These are phyloP conservation scores for Phytophthora vignae DNA, from an alignment of 352 stramenopile genomes.

Conservation along the genomic window DNA sequence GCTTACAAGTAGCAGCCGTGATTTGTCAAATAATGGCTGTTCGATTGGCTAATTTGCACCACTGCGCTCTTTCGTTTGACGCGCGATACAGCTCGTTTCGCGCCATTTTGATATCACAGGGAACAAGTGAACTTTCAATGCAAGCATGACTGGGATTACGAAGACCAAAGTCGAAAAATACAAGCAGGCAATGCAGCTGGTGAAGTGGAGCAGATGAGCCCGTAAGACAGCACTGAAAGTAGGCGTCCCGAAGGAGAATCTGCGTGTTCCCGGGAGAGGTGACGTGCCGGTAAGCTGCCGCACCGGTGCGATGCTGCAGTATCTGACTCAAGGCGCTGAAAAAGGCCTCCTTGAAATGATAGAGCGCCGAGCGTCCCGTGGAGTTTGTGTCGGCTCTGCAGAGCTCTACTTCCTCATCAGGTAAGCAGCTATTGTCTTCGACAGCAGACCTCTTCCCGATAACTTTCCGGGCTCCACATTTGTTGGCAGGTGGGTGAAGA, in stretches of 20 bases:
- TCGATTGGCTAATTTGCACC: background rate
- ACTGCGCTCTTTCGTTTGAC: background rate
- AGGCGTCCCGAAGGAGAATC: background rate
- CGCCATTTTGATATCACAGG: background rate
- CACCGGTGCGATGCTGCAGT: background rate
- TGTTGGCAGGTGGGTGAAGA: background rate
- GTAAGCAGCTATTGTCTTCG: conserved; percentile 8
- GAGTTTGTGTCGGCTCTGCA: background rate
- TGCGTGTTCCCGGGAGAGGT: background rate
- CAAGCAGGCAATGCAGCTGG: background rate
- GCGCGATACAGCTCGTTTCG: background rate
- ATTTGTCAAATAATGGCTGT: background rate
- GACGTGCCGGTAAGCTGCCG: background rate
- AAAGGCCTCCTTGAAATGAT: conserved; percentile 6
- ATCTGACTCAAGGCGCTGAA: conserved; percentile 1
- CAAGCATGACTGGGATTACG: background rate
- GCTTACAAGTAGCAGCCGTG: background rate
- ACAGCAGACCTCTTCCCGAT: background rate
- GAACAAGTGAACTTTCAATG: background rate
- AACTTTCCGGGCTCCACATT: background rate
- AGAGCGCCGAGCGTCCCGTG: background rate
- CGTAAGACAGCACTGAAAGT: background rate
- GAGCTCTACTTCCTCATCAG: conserved; percentile 12
- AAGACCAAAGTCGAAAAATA: background rate
- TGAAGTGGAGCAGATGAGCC: background rate